phyloP scores from a whole-genome alignment of 2,329 filamentous ascomycete species.

The Ophiocordyceps australis region DNA sequence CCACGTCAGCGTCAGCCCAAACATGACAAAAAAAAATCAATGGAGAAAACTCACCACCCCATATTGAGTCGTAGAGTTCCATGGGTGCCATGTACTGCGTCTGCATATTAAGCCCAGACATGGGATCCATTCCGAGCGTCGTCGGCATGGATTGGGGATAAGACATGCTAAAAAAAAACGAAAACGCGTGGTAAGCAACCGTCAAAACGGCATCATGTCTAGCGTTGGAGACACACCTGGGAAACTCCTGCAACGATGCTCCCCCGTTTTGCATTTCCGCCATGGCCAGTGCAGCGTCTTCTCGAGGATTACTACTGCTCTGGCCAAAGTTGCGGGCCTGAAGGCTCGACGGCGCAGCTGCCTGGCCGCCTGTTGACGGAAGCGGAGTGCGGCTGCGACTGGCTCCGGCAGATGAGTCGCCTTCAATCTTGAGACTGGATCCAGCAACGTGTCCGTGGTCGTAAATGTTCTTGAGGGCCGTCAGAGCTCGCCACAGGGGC shows the following conservation, averaged over 20 bases:
- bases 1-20: conserved; percentile 4
- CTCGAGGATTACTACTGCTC: conserved; percentile 30
- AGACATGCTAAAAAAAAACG: conserved; percentile 10
- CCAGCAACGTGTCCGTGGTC: conserved; percentile 42
- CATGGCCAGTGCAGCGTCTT: conserved; percentile 46
- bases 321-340: conserved; percentile 10
- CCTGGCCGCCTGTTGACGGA: conserved; percentile 8
- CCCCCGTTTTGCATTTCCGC: conserved; percentile 47
- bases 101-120: no score
- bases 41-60: conserved; percentile 34
- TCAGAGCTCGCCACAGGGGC: conserved; percentile 40
- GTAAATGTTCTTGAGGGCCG: conserved; percentile 46
- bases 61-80: conserved; percentile 51
- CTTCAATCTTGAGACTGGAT: conserved; percentile 28
- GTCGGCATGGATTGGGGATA: conserved; percentile 20
- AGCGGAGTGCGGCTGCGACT: conserved; percentile 27
- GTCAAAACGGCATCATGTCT: no score
- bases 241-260: conserved; percentile 24
- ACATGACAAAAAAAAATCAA: no score
- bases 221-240: no score
- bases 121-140: conserved; percentile 34
- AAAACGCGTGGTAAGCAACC: not conserved
- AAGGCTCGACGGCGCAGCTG: conserved; percentile 6
- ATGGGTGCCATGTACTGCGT: conserved; percentile 45
- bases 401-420: conserved; percentile 22